Percentiles rank a stretch among this genome's conserved stretches.
phyloP scores from a whole-genome alignment of 495 filamentous ascomycete species.

The Rhypophila decipiens region DNA sequence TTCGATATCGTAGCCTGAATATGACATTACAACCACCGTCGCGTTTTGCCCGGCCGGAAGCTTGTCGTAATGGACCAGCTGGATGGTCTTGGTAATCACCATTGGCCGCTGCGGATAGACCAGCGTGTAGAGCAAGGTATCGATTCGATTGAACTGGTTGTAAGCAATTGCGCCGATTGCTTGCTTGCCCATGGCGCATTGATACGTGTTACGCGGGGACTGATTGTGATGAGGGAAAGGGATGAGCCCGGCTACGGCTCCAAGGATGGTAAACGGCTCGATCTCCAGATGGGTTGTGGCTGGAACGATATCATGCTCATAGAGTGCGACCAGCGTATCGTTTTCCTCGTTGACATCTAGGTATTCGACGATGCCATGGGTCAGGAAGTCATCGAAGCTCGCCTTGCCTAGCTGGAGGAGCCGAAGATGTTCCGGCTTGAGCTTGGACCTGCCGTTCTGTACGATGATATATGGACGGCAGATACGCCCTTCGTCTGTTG shows the following conservation, averaged over 20 bases:
- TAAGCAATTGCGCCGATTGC: constrained; percentile 96
- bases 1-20: constrained; percentile 98
- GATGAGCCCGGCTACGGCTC: constrained; percentile 94
- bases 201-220: constrained; percentile 97
- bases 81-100: constrained; percentile 94
- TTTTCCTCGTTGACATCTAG: constrained; percentile 98
- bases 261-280: constrained; percentile 93
- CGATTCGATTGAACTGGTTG: constrained; percentile 93
- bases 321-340: constrained; percentile 84
- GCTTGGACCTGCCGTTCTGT: constrained; percentile 71
- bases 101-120: constrained; percentile 97
- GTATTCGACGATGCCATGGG: constrained; percentile 85
- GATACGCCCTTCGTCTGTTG: constrained; percentile 93
- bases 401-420: constrained; percentile 72
- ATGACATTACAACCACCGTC: constrained; percentile 97
- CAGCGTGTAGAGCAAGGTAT: constrained; percentile 91
- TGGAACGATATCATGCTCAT: constrained; percentile 71
- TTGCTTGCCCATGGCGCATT: constrained; percentile 99
- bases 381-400: constrained; percentile 89
- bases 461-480: constrained; percentile 94
- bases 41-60: constrained; percentile 95
- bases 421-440: constrained; percentile 67
- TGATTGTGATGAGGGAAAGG: constrained; percentile 99
- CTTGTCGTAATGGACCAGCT: constrained; percentile 95
- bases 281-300: constrained; percentile 93